A percentile compares a stretch with the other conserved stretches of the same genome.
Evolutionary conservation across 225 moss, liverwort and hornwort genomes (phyloP).

Genomic region (Straminergon stramineum): DNA sequence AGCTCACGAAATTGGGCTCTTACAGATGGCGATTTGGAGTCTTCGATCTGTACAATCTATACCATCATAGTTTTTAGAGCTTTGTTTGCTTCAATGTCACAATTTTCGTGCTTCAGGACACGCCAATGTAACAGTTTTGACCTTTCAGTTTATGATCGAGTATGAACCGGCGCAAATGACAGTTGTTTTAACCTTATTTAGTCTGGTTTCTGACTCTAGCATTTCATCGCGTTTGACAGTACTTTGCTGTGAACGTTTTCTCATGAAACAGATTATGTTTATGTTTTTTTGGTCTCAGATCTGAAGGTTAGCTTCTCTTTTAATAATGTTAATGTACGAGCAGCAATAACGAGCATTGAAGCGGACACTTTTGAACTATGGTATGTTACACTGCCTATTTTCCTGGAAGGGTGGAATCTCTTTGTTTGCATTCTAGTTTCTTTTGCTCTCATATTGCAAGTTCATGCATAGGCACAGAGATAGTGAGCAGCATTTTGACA

Average conservation of each 20-base stretch:
- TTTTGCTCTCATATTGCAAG: neutral
- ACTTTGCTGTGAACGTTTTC: neutral
- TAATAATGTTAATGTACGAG: neutral
- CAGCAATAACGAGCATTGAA: neutral
- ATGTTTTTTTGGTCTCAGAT: neutral
- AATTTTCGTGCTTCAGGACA: neutral
- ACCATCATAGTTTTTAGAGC: neutral
- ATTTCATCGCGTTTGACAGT: neutral
- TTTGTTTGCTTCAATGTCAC: neutral
- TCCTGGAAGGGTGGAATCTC: neutral
- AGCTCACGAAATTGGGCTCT: neutral
- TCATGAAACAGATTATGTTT: neutral
- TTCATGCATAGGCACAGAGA: neutral
- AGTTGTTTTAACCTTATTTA: neutral
- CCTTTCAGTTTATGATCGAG: neutral
- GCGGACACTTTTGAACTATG: neutral
- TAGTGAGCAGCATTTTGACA: neutral
- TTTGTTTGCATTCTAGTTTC: neutral
- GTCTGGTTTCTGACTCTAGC: neutral
- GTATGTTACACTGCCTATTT: neutral
- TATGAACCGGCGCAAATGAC: too few relatives aligned
- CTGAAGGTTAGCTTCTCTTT: neutral
- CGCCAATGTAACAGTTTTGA: neutral
- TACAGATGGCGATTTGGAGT: neutral
- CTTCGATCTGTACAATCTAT: neutral